Base-by-base conservation (phyloP, 306 rosid genomes). In the Lithocarpus polystachyus region DNA sequence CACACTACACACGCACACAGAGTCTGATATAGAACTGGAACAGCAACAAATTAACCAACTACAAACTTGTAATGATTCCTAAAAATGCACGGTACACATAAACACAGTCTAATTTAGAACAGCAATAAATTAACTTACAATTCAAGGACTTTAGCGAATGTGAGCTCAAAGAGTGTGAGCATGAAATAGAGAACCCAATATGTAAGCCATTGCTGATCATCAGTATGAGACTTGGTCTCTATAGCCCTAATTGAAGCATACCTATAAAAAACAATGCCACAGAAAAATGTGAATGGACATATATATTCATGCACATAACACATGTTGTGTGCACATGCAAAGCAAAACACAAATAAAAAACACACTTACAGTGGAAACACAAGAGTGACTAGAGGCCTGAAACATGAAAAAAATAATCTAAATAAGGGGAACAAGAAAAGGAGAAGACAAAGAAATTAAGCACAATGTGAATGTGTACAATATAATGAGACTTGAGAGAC, bases 161-260 rank as follows among this genome's bases (percentile, higher is more conserved):
- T 95, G 80, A 95, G 97, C 89, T 95, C 99, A 0, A 95, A 91
- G 79, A 95, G 90, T 51, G 98, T 91, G 31, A 90, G 87, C 56
- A 95, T 75, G 72, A 98, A 95, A 75, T 95, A 95, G 17, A 95
- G 89, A 83, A 93, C 96, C 98, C 98, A 95, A 82, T 95, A 95
- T 0, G 99, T 95, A 5, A 95, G 98, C 99, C 99, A 95, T 80
- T 95, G 97, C 29, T 95, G 94, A 65, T 95, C 98, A 80, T 95
- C 97, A 14, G 80, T 74, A 12, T 67, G 87, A 55, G 97, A 93
- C 82, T 72, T 88, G 45, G 89, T 95, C 89, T 95, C 98, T 78
- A 95, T 95, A 33, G 99, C 99, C 81, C 60, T 89, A 56, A 95
- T 84, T 2, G 97, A 95, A 77, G 99, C 97, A 80, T 93, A 83